Conservation (phyloP, 1,139 yeast species). For the Debaryomyces robertsiae region DNA sequence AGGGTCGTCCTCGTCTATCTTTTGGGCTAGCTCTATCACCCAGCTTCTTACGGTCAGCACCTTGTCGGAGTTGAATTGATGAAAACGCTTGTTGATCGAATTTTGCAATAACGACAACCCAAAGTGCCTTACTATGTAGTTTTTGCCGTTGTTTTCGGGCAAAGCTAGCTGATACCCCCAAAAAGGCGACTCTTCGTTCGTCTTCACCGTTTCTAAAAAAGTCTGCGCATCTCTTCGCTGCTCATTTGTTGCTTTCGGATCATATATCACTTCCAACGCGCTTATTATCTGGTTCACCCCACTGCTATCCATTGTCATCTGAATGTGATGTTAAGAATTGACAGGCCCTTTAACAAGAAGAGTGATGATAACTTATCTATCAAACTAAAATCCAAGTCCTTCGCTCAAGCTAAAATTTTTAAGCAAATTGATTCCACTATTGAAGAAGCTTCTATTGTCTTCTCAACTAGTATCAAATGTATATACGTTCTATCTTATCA, state of each 20-base stretch:
- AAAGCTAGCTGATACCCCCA: slow-evolving; percentile 91
- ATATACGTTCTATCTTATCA: slow-evolving; percentile 3
- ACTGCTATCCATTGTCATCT: slow-evolving; percentile 58
- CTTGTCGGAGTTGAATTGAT: slow-evolving; percentile 62
- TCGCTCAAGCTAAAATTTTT: slow-evolving; percentile 2
- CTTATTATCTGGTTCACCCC: slow-evolving; percentile 70
- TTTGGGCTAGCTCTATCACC: slow-evolving; percentile 75
- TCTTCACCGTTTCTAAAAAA: slow-evolving; percentile 75
- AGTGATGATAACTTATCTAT: slow-evolving; percentile 3
- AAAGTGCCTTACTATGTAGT: slow-evolving; percentile 81
- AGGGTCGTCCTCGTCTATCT: slow-evolving; percentile 69
- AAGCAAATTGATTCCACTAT: not conserved
- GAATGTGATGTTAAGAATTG: slow-evolving; percentile 1
- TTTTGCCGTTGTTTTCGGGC: slow-evolving; percentile 59
- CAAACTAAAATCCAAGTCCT: slow-evolving; percentile 2
- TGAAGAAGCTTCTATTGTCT: slow-evolving; percentile 1
- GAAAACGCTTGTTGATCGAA: slow-evolving; percentile 61
- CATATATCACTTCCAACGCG: slow-evolving; percentile 80
- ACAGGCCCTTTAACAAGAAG: slow-evolving; percentile 4
- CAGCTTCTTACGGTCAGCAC: slow-evolving; percentile 73
- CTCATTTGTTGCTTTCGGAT: slow-evolving; percentile 65
- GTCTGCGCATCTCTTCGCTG: slow-evolving; percentile 69
- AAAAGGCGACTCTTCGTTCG: slow-evolving; percentile 79
- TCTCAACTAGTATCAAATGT: not conserved
- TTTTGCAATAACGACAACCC: slow-evolving; percentile 81